phyloP scores from a whole-genome alignment of 2,329 filamentous ascomycete species.

The Colletotrichum shisoi region DNA sequence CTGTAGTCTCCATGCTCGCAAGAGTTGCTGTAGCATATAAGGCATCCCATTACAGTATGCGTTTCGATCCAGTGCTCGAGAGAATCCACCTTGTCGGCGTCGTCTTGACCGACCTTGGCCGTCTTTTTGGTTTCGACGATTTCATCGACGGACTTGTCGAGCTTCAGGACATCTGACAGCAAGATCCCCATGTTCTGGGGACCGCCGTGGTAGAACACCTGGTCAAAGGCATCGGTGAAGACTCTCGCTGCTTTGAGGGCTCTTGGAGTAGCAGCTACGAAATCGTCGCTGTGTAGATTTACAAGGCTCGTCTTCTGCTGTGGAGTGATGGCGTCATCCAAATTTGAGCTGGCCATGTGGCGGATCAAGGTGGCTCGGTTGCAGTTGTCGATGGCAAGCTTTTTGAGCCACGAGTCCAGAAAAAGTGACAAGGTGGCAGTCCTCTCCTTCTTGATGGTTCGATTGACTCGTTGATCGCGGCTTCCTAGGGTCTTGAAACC shows the following conservation, averaged over 20 bases:
- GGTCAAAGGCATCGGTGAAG: constrained; percentile 66
- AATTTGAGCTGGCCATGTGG: constrained; percentile 60
- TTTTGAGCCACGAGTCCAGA: constrained; percentile 62
- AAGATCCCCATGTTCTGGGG: constrained; percentile 52
- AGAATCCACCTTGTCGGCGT: constrained; percentile 46
- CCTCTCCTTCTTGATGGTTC: constrained; percentile 61
- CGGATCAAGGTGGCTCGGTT: constrained; percentile 62
- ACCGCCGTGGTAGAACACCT: constrained; percentile 56
- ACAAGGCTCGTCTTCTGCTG: constrained; percentile 63
- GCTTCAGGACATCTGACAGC: constrained; percentile 61
- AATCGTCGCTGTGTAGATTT: constrained; percentile 56
- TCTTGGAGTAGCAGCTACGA: constrained; percentile 49
- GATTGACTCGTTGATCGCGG: constrained; percentile 59
- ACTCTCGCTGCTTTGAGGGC: constrained; percentile 56
- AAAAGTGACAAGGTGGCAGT: constrained; percentile 62
- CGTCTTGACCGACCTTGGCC: constrained; percentile 56
- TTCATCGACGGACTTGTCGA: constrained; percentile 63
- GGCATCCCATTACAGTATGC: constrained; percentile 63
- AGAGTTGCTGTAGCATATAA: constrained; percentile 67
- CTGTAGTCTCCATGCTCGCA: constrained; percentile 70
- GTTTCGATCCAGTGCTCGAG: constrained; percentile 56
- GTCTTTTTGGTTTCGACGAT: constrained; percentile 63
- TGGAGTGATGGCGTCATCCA: constrained; percentile 59
- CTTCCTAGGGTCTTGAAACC: constrained; percentile 63
- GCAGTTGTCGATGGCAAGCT: constrained; percentile 60